Evolutionary conservation across 2,329 filamentous ascomycete genomes (phyloP), one percentile per base, ranked within the genome.

Genomic region (Epichloe gansuensis): DNA sequence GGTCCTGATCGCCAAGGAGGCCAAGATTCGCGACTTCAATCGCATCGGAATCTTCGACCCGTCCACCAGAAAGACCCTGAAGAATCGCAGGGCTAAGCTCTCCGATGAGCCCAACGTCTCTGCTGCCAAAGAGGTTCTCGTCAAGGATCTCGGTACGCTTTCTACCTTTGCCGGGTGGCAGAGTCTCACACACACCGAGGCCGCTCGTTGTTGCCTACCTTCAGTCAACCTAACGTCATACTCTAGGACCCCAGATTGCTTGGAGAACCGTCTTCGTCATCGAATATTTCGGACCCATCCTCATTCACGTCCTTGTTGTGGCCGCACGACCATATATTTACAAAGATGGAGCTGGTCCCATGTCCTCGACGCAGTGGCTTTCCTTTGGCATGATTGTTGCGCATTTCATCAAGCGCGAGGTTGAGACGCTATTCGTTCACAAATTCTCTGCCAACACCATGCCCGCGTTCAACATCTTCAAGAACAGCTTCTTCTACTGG

Each of bases 401-500:
- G 12, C 93, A 98, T 75, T 98, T 96, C 69, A 59, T 87, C 66
- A 98, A 98, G 78, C 89, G 93, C 64, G 93, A 98, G 74, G 77
- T 88, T 58, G 93, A 98, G 74, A 97, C 93, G 0, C 65, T 95
- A 56, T 95, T 93, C 66, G 80, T 98, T 56, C 93, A 98, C 76
- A 89, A 88, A 66, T 98, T 98, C 76, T 91, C 89, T 52, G 82
- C 85, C 56, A 88, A 86, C 63, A 98, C 93, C 47, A 98, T 98
- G 93, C 93, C 93, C 17, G 77, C 80, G 53, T 72, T 71, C 64
- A 95, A 95, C 74, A 88, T 98, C 65, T 85, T 96, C 79, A 93
- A 91, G 71, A 98, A 98, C 77, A 89, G 84, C 58, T 80, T 79
- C 59, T 91, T 96, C 74, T 98, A 98, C 80, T 98, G 93, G 93